These are phyloP conservation scores for Vicia sativa DNA, from an alignment of 306 rosid species.

Conservation along the genomic window DNA sequence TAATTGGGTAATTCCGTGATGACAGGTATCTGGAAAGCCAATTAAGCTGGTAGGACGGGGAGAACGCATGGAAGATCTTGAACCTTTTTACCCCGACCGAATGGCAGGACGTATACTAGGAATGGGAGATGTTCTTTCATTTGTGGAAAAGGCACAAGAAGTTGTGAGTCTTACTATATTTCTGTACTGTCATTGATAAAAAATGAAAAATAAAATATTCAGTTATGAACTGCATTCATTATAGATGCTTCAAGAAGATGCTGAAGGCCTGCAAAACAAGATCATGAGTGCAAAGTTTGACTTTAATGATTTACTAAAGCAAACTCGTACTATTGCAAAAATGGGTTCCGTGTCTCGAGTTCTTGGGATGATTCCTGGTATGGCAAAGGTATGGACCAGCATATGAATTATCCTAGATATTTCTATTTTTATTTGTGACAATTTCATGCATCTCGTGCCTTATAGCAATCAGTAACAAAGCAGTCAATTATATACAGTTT, in stretches of 20 bases:
- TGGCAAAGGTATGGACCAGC: conserved; percentile 80
- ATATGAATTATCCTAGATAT: conserved; percentile 12
- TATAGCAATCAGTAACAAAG: conserved; percentile 14
- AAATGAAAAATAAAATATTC: conserved; percentile 13
- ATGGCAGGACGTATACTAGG: conserved; percentile 99
- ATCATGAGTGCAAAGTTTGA: conserved; percentile 97
- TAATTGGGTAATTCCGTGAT: conserved; percentile 34
- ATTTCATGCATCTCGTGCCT: not conserved
- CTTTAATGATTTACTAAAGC: conserved; percentile 96
- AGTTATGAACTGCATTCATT: conserved; percentile 33
- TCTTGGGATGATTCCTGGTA: conserved; percentile 99
- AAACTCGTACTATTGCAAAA: conserved; percentile 89
- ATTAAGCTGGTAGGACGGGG: conserved; percentile 98
- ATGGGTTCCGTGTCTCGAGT: conserved; percentile 99
- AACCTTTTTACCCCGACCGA: conserved; percentile 96
- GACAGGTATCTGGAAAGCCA: conserved; percentile 97
- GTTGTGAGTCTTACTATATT: conserved; percentile 63
- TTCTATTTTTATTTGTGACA: conserved; percentile 16
- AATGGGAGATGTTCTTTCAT: conserved; percentile 98
- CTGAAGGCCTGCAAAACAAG: conserved; percentile 96
- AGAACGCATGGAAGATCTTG: conserved; percentile 99
- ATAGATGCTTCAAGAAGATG: conserved; percentile 97
- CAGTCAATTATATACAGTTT: conserved; percentile 16
- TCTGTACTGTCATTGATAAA: conserved; percentile 14
- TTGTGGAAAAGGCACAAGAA: conserved; percentile 98